phyloP scores from a whole-genome alignment of 106 monocot species.

The Amphibolis antarctica region DNA sequence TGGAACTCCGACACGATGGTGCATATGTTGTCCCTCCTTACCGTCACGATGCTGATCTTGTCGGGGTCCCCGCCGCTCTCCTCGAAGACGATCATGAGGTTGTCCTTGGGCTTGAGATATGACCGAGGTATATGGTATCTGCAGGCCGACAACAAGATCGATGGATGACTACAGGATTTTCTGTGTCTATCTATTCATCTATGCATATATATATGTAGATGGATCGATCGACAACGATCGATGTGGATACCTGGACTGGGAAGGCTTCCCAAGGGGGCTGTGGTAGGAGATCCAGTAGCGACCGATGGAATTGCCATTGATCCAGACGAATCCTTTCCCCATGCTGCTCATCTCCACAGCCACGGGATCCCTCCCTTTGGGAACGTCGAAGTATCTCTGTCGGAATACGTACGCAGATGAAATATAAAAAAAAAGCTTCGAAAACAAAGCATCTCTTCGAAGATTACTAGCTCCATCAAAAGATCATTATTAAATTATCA shows the following conservation, averaged over 20 bases:
- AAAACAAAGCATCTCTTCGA: neutral
- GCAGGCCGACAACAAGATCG: neutral
- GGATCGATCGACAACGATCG: too few relatives aligned
- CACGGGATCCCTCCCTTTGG: slow-evolving; percentile 51
- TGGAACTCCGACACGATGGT: slow-evolving; percentile 42
- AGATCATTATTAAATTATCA: too few relatives aligned
- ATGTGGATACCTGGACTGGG: slow-evolving; percentile 57
- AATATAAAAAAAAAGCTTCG: neutral
- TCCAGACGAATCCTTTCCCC: slow-evolving; percentile 57
- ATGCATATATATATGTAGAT: neutral
- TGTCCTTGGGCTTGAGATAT: slow-evolving; percentile 44
- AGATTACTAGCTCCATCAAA: too few relatives aligned
- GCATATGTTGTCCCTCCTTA: slow-evolving; percentile 80
- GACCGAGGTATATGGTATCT: slow-evolving; percentile 75
- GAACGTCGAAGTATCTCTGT: slow-evolving; percentile 58
- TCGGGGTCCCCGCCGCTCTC: slow-evolving; percentile 52
- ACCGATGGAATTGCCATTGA: slow-evolving; percentile 57
- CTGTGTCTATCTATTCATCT: neutral
- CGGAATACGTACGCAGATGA: neutral
- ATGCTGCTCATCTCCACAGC: slow-evolving; percentile 60
- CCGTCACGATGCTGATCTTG: slow-evolving; percentile 29
- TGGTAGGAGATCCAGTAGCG: slow-evolving; percentile 67
- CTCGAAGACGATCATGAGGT: slow-evolving; percentile 61
- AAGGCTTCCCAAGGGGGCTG: slow-evolving; percentile 50
- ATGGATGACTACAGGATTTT: neutral